Evolutionary conservation across 129 eudicot genomes (phyloP), one percentile per base, ranked within the genome.

Genomic region (Centaurea solstitialis): DNA sequence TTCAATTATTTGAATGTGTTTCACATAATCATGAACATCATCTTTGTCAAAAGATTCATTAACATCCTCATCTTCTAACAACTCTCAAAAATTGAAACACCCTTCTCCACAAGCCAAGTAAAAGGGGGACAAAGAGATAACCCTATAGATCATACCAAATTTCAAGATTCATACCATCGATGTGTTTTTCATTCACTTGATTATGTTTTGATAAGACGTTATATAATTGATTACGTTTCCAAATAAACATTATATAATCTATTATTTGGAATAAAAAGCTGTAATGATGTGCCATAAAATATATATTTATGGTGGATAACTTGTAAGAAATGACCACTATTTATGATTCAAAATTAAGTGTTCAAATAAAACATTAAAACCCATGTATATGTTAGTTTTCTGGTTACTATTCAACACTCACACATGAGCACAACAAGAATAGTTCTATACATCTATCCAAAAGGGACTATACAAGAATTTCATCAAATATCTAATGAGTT

Each of bases 11-110:
- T 70, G 50, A 18, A 70, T 28, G 82, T 76, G 41, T 76, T 82
- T 39, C 82, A 82, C 70, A 59, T 21, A 28, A 76, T 76, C 68
- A 82, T 26, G 86, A 76, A 15, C 78, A 82, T 82, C 41, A 82
- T 26, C 78, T 76, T 70, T 76, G 78, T 76, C 59, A 70, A 40
- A 82, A 76, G 73, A 82, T 69, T 28, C 39, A 82, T 82, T 77
- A 61, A 70, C 78, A 61, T 82, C 82, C 72, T 76, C 77, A 82
- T 77, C 86, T 59, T 59, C 61, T 70, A 39, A 2, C 74, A 18
- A 37, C n/a, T 5, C 80, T 73, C 5, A 17, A 74, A 41, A 41
- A 18, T 26, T 41, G n/a, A 66, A 81, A 45, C 59, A 73, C 76
- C 33, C 38, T 11, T 74, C 13, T 74, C 68, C 23, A 81, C 74